phyloP scores from a whole-genome alignment of 441 rosid species.

The Cnidoscolus chayamansa region DNA sequence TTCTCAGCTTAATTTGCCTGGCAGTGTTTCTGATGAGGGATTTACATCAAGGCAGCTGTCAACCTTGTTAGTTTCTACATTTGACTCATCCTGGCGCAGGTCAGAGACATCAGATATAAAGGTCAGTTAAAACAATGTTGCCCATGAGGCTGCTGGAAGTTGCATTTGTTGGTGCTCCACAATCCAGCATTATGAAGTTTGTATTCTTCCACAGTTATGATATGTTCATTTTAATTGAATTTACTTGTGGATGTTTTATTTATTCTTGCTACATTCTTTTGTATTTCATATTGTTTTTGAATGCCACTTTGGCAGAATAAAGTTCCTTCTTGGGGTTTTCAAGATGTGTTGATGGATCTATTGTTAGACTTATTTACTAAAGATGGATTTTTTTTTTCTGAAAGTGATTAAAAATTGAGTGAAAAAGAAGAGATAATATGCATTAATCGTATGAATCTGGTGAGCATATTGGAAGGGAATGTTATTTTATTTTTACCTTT shows the following conservation, averaged over 20 bases:
- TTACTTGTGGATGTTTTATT: not conserved
- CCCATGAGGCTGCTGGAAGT: slow-evolving; percentile 14
- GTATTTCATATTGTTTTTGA: not conserved
- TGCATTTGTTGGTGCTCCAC: slow-evolving; percentile 21
- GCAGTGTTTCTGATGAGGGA: slow-evolving; percentile 69
- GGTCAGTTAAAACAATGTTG: slow-evolving; percentile 46
- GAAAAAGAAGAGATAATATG: not conserved
- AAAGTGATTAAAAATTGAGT: not conserved
- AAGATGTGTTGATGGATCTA: not conserved
- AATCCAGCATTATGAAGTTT: not conserved
- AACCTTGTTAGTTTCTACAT: slow-evolving; percentile 56
- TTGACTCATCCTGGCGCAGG: slow-evolving; percentile 70
- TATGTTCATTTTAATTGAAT: not conserved
- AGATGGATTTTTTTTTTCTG: too few species aligned
- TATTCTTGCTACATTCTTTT: not conserved
- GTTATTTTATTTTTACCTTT: not conserved
- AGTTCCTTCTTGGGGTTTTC: not conserved
- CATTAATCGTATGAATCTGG: not conserved
- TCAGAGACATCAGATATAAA: slow-evolving; percentile 67
- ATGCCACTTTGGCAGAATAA: not conserved
- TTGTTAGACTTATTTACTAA: not conserved
- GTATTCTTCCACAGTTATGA: too few species aligned
- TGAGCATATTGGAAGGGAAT: not conserved
- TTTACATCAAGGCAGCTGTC: slow-evolving; percentile 60
- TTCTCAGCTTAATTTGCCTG: slow-evolving; percentile 97